Evolutionary conservation across 192 early-diverging fungal genomes (phyloP), one percentile per base, ranked within the genome.

Genomic region (Glomus cerebriforme): DNA sequence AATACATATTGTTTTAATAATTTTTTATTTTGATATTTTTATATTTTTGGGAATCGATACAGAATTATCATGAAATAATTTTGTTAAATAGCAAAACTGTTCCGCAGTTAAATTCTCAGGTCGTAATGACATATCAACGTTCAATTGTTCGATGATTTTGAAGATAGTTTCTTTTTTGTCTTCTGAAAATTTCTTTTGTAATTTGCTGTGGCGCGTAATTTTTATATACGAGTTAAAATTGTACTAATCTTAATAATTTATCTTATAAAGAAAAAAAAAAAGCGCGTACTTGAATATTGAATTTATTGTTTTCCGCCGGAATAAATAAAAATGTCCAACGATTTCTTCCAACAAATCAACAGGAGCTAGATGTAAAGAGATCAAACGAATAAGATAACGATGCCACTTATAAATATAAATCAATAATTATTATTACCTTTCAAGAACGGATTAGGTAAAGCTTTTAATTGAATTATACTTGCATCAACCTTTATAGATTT

Each of bases 81-180:
- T 80, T 2, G 93, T 91, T 32, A 92, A 59, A 12, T 81, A 54
- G 73, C 91, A 91, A 66, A 90, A 92, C 62, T 88, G 80, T 39
- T 87, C 87, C 4, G 88, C 92, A 2, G 89, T 78, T 59, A 95
- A 83, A 39, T 93, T 90, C 70, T 92, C 85, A 8, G 92, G 87
- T 26, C 93, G 84, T 58, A 88, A 77, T 26, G 82, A 89, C 75
- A 86, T 85, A 78, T 91, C 87, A 75, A 82, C 90, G 9, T 75
- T 83, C 59, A 83, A 86, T 65, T 87, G 81, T n/a, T 85, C 85
- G 6, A 91, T 80, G 77, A 89, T 77, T 62, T 86, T 68, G 19
- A 68, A 80, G 6, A 87, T 32, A 17, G 80, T 73, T 9, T 80
- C 67, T 66, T 73, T 73, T 70, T 66, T 82, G 32, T 58, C 84